Percentiles rank a stretch among this genome's conserved stretches.
Conservation (phyloP, 2,329 filamentous ascomycete genomes). For the Fusarium incarnatum region DNA sequence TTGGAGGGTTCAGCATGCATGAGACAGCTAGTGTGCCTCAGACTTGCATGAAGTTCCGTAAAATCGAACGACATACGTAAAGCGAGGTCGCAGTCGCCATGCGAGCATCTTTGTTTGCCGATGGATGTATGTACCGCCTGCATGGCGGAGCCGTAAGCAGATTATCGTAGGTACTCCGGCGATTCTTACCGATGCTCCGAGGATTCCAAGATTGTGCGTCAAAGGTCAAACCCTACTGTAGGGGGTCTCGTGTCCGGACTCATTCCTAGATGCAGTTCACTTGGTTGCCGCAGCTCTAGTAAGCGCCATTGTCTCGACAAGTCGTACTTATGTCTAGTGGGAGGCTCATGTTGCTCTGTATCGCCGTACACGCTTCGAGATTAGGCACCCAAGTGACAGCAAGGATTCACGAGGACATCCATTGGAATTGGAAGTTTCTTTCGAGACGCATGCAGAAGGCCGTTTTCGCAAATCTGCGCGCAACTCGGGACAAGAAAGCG, state of each 20-base stretch:
- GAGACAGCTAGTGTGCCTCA: slow-evolving; percentile 10
- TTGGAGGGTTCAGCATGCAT: slow-evolving; percentile 13
- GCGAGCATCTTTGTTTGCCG: slow-evolving; percentile 20
- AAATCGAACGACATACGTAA: slow-evolving; percentile 16
- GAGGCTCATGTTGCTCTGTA: not conserved
- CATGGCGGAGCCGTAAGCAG: slow-evolving; percentile 8
- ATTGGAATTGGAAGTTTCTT: slow-evolving; percentile 2
- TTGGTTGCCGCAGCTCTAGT: slow-evolving; percentile 18
- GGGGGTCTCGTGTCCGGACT: slow-evolving; percentile 6
- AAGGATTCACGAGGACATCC: slow-evolving; percentile 2
- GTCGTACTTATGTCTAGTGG: slow-evolving; percentile 8
- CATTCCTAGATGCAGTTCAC: slow-evolving; percentile 5
- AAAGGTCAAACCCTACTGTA: slow-evolving; percentile 22
- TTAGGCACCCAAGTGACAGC: slow-evolving; percentile 1
- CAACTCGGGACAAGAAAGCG: slow-evolving; percentile 13
- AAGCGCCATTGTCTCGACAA: slow-evolving; percentile 30
- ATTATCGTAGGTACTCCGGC: slow-evolving; percentile 10
- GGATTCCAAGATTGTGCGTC: slow-evolving; percentile 3
- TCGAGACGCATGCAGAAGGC: slow-evolving; percentile 23
- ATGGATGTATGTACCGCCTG: not conserved
- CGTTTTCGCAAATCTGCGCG: slow-evolving; percentile 19
- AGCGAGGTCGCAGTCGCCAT: slow-evolving; percentile 2
- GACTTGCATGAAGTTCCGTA: slow-evolving; percentile 25
- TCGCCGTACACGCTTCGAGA: slow-evolving; percentile 1
- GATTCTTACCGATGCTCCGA: slow-evolving; percentile 13